A percentile compares a stretch with the other conserved stretches of the same genome.
Evolutionary conservation across 78 protist species (phyloP).

Genomic region (Dictyostelium citrinum): DNA sequence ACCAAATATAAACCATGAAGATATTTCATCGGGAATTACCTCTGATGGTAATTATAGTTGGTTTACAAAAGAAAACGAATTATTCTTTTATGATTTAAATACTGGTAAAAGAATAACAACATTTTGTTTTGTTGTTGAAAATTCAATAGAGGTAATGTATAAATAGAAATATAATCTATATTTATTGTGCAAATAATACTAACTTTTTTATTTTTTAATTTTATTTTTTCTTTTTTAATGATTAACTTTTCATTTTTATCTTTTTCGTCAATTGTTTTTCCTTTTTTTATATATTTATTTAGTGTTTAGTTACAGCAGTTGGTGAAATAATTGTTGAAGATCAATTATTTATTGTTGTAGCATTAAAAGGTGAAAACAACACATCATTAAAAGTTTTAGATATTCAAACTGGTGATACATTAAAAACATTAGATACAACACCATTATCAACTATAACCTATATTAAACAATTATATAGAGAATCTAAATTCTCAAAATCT

Average conservation of each 20-base stretch:
- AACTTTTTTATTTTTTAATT: neutral
- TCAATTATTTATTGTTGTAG: conserved; percentile 1
- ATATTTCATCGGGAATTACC: conserved; percentile 16
- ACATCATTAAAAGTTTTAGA: conserved; percentile 29
- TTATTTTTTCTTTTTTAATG: neutral
- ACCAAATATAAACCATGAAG: neutral
- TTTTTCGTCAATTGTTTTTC: neutral
- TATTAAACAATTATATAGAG: conserved; percentile 1
- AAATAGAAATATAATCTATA: too few relatives aligned
- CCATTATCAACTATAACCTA: neutral
- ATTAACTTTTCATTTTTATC: neutral
- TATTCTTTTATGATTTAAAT: conserved; percentile 16
- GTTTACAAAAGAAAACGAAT: conserved; percentile 27
- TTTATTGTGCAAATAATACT: too few relatives aligned
- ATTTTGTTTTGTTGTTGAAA: conserved; percentile 46
- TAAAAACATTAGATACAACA: neutral
- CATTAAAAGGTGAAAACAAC: neutral
- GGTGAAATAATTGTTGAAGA: neutral
- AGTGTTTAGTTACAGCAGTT: conserved; percentile 47
- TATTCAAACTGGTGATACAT: neutral
- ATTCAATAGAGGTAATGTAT: conserved; percentile 21
- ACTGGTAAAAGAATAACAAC: conserved; percentile 49
- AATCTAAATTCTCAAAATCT: neutral
- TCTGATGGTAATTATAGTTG: conserved; percentile 42
- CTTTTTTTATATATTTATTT: neutral